These are phyloP conservation scores for Vitis labrusca DNA, from an alignment of 164 flowering plant species.

Conservation along the genomic window DNA sequence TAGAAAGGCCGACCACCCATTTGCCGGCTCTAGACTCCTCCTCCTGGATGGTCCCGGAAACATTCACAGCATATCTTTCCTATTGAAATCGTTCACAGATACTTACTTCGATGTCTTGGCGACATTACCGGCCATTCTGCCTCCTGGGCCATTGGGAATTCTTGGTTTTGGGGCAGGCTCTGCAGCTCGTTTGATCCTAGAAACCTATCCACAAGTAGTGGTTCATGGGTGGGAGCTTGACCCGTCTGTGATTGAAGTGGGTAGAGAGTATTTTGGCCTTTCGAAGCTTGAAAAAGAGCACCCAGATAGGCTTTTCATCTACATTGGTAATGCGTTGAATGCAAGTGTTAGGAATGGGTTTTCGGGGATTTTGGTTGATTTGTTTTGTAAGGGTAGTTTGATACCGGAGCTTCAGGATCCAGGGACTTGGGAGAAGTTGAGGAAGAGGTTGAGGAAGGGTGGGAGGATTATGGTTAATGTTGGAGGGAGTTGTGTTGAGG, in stretches of 20 bases:
- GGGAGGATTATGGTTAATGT: constrained; percentile 96
- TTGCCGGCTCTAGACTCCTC: constrained; percentile 83
- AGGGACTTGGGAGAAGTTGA: constrained; percentile 26
- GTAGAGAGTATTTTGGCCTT: constrained; percentile 74
- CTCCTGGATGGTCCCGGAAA: constrained; percentile 87
- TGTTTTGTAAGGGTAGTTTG: constrained; percentile 26
- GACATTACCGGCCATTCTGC: constrained; percentile 68
- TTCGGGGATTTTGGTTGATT: constrained; percentile 32
- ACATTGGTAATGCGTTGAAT: constrained; percentile 64
- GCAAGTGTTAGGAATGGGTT: constrained; percentile 49
- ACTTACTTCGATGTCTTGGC: constrained; percentile 90
- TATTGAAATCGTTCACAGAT: constrained; percentile 48
- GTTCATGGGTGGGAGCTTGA: constrained; percentile 92
- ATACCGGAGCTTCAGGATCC: constrained; percentile 36
- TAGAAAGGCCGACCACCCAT: constrained; percentile 73
- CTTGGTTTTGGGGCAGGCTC: constrained; percentile 95
- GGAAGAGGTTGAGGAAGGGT: constrained; percentile 52
- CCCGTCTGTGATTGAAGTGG: constrained; percentile 72
- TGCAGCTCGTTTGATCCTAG: constrained; percentile 61
- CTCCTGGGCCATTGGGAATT: constrained; percentile 77
- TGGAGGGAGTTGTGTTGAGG: constrained; percentile 91
- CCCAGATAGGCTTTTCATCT: constrained; percentile 51
- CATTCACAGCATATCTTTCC: constrained; percentile 82
- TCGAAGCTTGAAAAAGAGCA: constrained; percentile 36
- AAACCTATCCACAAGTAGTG: constrained; percentile 50